Percentiles rank a stretch among this genome's conserved stretches.
Evolutionary conservation across 495 filamentous ascomycete species (phyloP).

Genomic region (Penicillium goetzii): DNA sequence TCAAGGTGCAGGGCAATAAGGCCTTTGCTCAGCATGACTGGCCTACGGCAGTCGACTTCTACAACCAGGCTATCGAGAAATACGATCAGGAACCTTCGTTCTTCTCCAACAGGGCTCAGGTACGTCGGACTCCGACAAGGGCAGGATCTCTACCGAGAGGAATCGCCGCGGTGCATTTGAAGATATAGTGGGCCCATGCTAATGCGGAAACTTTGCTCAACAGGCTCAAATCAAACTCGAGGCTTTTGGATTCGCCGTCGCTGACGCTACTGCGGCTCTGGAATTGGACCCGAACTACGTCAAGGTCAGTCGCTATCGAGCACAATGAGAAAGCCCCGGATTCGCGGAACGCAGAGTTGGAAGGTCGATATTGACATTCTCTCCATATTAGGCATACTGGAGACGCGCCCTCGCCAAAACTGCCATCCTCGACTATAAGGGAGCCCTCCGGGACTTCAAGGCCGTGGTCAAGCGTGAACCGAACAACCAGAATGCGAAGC

Average conservation of each 20-base stretch:
- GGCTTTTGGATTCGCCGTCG: conserved; percentile 87
- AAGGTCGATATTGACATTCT: conserved; percentile 10
- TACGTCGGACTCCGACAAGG: conserved; percentile 44
- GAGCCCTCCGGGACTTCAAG: conserved; percentile 91
- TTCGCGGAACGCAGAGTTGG: neutral
- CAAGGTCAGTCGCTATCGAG: conserved; percentile 62
- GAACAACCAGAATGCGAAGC: conserved; percentile 82
- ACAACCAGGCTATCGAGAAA: conserved; percentile 86
- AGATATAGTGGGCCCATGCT: conserved; percentile 14
- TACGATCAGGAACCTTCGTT: conserved; percentile 85
- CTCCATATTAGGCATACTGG: conserved; percentile 78
- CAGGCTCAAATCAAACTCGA: conserved; percentile 95
- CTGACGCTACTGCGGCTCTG: conserved; percentile 91
- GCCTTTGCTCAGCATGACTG: conserved; percentile 89
- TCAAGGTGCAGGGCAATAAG: conserved; percentile 94
- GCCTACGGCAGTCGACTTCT: conserved; percentile 80
- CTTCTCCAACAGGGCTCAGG: conserved; percentile 93
- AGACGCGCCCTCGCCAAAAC: conserved; percentile 88
- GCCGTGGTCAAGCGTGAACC: conserved; percentile 86
- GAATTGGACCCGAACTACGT: conserved; percentile 85
- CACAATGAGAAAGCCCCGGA: neutral
- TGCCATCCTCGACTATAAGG: conserved; percentile 82
- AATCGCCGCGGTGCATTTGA: conserved; percentile 10
- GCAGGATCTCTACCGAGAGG: conserved; percentile 5
- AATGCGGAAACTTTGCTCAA: conserved; percentile 16